Percentiles rank a stretch among this genome's conserved stretches.
These are phyloP conservation scores for Jaltomata sinuosa DNA, from an alignment of 257 asterid species.

Conservation along the genomic window DNA sequence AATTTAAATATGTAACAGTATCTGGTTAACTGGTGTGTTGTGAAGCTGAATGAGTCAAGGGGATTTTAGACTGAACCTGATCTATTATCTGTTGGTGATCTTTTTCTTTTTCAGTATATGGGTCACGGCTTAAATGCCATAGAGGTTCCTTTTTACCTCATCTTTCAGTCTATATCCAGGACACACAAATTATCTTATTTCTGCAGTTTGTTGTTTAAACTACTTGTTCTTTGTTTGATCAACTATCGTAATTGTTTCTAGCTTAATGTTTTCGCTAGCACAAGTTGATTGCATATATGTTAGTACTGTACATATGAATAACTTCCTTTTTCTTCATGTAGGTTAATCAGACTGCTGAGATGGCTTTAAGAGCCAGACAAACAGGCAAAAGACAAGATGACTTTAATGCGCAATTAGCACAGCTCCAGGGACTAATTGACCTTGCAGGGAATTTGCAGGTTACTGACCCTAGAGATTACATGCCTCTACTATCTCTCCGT, in stretches of 20 bases:
- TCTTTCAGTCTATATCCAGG: too few relatives aligned
- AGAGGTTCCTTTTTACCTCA: too few relatives aligned
- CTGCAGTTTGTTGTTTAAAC: neutral
- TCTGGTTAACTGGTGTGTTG: neutral
- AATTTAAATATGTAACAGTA: neutral
- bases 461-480: too few relatives aligned
- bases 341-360: too few relatives aligned
- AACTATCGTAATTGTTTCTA: neutral
- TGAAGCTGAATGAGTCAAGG: neutral
- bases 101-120: neutral
- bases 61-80: neutral
- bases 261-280: neutral
- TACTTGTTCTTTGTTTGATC: neutral
- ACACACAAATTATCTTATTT: neutral
- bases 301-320: too few relatives aligned
- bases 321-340: too few relatives aligned
- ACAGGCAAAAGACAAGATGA: too few relatives aligned
- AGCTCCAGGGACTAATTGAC: too few relatives aligned
- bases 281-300: neutral
- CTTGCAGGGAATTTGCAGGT: too few relatives aligned
- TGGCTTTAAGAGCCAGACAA: too few relatives aligned
- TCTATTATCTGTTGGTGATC: neutral
- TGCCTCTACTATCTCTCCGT: too few relatives aligned
- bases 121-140: neutral
- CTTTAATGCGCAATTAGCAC: too few relatives aligned